Evolutionary conservation across 305 asterid genomes (phyloP).

Genomic region (Andrographis paniculata): DNA sequence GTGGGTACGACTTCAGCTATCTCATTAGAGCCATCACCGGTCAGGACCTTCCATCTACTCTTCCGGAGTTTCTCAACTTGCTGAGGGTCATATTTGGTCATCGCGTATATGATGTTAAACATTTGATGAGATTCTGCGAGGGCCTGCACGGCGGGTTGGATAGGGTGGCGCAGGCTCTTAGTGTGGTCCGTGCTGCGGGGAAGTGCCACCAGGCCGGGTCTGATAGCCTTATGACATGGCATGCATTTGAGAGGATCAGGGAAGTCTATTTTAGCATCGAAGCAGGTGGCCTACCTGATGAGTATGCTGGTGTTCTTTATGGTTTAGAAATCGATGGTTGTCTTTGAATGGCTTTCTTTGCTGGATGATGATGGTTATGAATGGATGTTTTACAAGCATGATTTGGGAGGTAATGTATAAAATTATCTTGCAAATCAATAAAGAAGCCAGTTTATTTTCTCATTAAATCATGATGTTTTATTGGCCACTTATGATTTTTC

Average conservation of each 20-base stretch:
- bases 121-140: slow-evolving; percentile 57
- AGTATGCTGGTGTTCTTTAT: slow-evolving; percentile 71
- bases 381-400: too few relatives aligned
- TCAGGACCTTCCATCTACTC: slow-evolving; percentile 31
- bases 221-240: slow-evolving; percentile 78
- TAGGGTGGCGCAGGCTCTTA: slow-evolving; percentile 47
- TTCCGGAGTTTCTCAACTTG: slow-evolving; percentile 38
- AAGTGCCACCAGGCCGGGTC: slow-evolving; percentile 88
- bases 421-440: too few relatives aligned
- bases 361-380: too few relatives aligned
- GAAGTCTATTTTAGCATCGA: slow-evolving; percentile 35
- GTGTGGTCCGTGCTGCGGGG: slow-evolving; percentile 48
- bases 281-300: slow-evolving; percentile 26
- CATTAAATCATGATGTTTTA: too few relatives aligned
- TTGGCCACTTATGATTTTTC: too few relatives aligned
- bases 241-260: slow-evolving; percentile 53
- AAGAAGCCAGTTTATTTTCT: too few relatives aligned
- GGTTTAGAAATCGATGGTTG: slow-evolving; percentile 55
- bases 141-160: slow-evolving; percentile 72
- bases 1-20: slow-evolving; percentile 75
- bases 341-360: too few relatives aligned
- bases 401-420: too few relatives aligned
- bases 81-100: slow-evolving; percentile 51
- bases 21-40: slow-evolving; percentile 63
- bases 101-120: slow-evolving; percentile 66